Evolutionary conservation across 306 rosid genomes (phyloP).

Genomic region (Cucumis melo): DNA sequence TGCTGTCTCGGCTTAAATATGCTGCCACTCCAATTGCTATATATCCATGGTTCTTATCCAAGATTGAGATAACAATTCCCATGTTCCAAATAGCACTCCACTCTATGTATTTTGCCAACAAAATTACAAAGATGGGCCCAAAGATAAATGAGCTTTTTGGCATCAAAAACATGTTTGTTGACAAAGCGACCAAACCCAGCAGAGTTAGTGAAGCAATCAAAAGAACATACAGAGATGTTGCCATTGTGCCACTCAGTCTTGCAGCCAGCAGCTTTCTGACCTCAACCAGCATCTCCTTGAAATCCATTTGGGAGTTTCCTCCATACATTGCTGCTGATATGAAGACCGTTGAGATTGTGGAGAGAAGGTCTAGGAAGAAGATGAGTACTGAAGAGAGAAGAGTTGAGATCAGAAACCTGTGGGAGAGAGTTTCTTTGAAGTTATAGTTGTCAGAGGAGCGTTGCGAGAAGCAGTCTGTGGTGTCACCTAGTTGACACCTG

Average conservation of each 20-base stretch:
- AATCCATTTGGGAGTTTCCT: constrained; percentile 11
- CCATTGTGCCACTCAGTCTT: constrained; percentile 19
- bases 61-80: constrained; percentile 39
- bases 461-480: not conserved
- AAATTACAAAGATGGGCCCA: constrained; percentile 6
- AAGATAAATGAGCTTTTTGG: not conserved
- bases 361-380: constrained; percentile 23
- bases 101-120: constrained; percentile 28
- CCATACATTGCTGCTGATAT: constrained; percentile 21
- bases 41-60: constrained; percentile 30
- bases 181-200: constrained; percentile 14
- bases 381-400: constrained; percentile 2
- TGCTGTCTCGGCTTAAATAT: constrained; percentile 29
- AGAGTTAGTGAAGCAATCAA: constrained; percentile 12
- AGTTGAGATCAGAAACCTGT: not conserved
- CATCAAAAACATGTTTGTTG: constrained; percentile 7
- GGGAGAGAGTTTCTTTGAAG: not conserved
- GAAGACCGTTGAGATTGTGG: constrained; percentile 14
- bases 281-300: constrained; percentile 24
- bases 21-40: constrained; percentile 28
- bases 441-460: not conserved
- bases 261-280: constrained; percentile 9
- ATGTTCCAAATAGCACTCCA: constrained; percentile 45
- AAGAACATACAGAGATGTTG: constrained; percentile 21
- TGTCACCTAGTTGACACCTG: not conserved